Conservation (phyloP, 1,139 yeast genomes). For the Lodderomyces orthopsilosis region DNA sequence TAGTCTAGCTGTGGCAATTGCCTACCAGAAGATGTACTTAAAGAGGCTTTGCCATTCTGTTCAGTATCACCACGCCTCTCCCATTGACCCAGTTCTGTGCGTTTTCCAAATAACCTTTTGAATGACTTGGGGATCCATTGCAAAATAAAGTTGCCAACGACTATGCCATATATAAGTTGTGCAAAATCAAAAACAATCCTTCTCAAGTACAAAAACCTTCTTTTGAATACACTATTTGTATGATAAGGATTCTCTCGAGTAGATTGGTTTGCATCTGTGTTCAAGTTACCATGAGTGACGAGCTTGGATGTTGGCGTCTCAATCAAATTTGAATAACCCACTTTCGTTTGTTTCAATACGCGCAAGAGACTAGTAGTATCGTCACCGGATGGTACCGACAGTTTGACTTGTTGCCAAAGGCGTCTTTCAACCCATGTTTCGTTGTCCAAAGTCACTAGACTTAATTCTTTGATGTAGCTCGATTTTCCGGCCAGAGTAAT, state of each 20-base stretch:
- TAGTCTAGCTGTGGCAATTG: constrained; percentile 19
- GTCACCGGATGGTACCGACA: constrained; percentile 11
- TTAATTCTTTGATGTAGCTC: constrained; percentile 60
- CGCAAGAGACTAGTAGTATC: background rate
- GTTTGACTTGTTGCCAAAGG: constrained; percentile 22
- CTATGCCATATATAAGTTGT: constrained; percentile 26
- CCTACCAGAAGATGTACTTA: background rate
- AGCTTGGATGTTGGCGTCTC: constrained; percentile 27
- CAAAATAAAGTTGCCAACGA: constrained; percentile 14
- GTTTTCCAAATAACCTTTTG: background rate
- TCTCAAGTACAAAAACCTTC: constrained; percentile 19
- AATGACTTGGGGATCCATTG: constrained; percentile 8
- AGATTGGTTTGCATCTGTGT: constrained; percentile 1
- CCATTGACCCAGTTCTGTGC: background rate
- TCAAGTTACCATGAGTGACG: constrained; percentile 18
- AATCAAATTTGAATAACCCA: constrained; percentile 37
- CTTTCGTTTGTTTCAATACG: constrained; percentile 7
- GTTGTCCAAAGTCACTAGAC: constrained; percentile 45
- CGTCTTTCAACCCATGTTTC: constrained; percentile 60
- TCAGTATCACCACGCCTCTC: too few species aligned
- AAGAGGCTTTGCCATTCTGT: background rate
- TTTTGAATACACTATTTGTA: constrained; percentile 20
- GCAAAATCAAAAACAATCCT: constrained; percentile 20
- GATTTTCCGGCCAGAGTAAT: constrained; percentile 65
- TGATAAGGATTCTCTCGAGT: background rate